A percentile compares a stretch with the other conserved stretches of the same genome.
phyloP scores from a whole-genome alignment of 2,329 filamentous ascomycete genomes.

The Plenodomus lindquistii region DNA sequence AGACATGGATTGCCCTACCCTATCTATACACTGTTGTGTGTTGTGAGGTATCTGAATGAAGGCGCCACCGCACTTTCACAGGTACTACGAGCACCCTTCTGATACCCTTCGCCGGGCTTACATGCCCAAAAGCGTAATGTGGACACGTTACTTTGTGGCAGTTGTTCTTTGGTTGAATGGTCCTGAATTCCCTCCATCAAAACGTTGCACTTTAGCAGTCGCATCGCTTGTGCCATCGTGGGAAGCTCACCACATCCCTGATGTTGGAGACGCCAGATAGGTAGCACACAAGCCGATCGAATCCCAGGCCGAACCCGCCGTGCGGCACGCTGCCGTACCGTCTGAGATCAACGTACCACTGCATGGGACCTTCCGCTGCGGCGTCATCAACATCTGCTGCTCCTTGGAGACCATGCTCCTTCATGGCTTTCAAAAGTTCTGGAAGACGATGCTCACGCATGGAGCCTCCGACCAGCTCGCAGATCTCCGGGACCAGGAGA shows the following conservation, averaged over 20 bases:
- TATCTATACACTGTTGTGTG: too few relatives aligned
- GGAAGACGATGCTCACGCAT: conserved; percentile 81
- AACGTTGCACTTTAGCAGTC: conserved; percentile 46
- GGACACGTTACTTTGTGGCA: background rate
- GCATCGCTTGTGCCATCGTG: conserved; percentile 67
- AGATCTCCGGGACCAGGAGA: conserved; percentile 80
- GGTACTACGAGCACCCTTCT: conserved; percentile 14
- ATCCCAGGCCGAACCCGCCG: conserved; percentile 87
- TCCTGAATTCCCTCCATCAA: background rate
- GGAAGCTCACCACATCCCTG: conserved; percentile 84
- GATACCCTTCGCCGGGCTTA: conserved; percentile 8
- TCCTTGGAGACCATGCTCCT: conserved; percentile 63
- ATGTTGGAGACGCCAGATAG: conserved; percentile 80
- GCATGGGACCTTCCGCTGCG: conserved; percentile 51
- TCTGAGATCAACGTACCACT: conserved; percentile 88
- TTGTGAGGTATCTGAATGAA: too few relatives aligned
- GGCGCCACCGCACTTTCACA: conserved; percentile 15
- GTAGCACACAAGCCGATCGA: conserved; percentile 84
- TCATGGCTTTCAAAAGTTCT: conserved; percentile 72
- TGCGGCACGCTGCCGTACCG: conserved; percentile 91
- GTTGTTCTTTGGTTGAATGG: background rate
- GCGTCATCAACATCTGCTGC: conserved; percentile 18
- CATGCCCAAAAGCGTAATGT: conserved; percentile 1
- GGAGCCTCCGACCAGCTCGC: conserved; percentile 86
- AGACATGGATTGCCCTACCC: too few relatives aligned